Conservation (phyloP, 1,284 basidiomycete genomes). For the Cutaneotrichosporon sp. region DNA sequence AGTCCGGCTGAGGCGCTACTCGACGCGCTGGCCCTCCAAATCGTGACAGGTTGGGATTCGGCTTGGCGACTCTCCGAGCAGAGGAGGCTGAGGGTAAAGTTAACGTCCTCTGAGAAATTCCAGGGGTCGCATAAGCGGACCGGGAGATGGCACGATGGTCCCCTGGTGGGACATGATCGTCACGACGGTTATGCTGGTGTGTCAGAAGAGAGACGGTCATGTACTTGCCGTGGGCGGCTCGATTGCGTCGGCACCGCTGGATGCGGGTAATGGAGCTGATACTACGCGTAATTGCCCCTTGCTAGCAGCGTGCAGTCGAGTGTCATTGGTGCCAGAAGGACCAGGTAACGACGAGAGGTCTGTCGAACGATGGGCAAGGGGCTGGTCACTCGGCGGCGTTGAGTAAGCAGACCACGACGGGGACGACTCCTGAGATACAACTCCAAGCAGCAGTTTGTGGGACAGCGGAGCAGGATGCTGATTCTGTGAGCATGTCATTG, state of each 20-base stretch:
- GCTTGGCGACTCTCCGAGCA: slow-evolving; percentile 25
- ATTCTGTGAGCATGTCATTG: too few species aligned
- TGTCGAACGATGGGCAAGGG: not conserved
- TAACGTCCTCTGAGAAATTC: slow-evolving; percentile 27
- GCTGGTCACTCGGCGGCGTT: slow-evolving; percentile 21
- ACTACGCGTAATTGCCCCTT: not conserved
- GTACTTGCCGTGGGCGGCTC: too few species aligned
- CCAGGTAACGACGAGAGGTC: not conserved
- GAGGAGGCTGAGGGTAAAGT: slow-evolving; percentile 21
- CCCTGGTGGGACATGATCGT: too few species aligned
- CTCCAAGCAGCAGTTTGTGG: too few species aligned
- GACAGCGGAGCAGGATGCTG: too few species aligned
- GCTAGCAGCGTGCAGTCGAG: too few species aligned
- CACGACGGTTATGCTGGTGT: too few species aligned
- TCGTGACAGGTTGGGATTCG: slow-evolving; percentile 28
- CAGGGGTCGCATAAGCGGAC: slow-evolving; percentile 29
- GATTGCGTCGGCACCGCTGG: not conserved
- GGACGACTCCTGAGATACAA: slow-evolving; percentile 20
- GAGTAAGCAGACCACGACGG: slow-evolving; percentile 25
- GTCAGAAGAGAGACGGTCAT: too few species aligned
- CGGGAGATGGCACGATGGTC: too few species aligned
- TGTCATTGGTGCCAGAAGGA: not conserved
- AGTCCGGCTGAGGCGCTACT: slow-evolving; percentile 13
- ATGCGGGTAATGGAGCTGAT: not conserved
- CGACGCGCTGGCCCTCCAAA: slow-evolving; percentile 44